Evolutionary conservation across 2,329 filamentous ascomycete species (phyloP), one percentile per base, ranked within the genome.

Genomic region (Colletotrichum incanum): DNA sequence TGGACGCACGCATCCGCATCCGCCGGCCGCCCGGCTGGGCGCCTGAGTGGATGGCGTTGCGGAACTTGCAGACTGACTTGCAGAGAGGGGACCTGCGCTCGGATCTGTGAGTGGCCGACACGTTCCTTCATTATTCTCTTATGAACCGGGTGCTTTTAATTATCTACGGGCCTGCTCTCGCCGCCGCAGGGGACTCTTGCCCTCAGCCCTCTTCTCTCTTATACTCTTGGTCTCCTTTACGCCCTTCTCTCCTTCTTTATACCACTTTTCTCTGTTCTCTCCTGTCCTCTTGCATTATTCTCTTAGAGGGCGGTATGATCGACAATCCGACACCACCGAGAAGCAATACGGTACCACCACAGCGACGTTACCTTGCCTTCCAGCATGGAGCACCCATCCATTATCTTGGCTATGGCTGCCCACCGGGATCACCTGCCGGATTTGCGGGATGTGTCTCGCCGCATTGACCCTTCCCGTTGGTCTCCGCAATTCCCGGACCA

Each of bases 81-180:
- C 43, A 20, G 39, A 14, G 14, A 37, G 39, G 49, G 68, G 31
- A 55, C 39, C 18, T 52, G 50, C 28, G 39, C 28, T 54, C 23
- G 45, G 12, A 41, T 26, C 20, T 58, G 69, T 69, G 59, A 72
- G 65, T 72, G 59, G 66, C 39, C 45, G 54, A 49, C 52, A 37
- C 37, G 23, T 59, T 60, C 58, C 31, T 50, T 63, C 41, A 23
- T 54, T 64, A 26, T 49, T 58, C 34, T 69, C 31, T 64, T 72
- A 60, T 55, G 65, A 69, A 64, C 69, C 39, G 41, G 65, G 59
- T 60, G 65, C 54, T 56, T 62, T 43, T 55, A 52, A 69, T 69
- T 64, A 69, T 72, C 52, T 69, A 69, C 59, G 65, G 69, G 69
- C 65, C 69, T 72, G 45, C 59, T 60, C 37, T 61, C 39, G 62